Percentiles rank a stretch among this genome's conserved stretches.
Conservation (phyloP, 2,329 filamentous ascomycete species). For the Monilinia aucupariae region DNA sequence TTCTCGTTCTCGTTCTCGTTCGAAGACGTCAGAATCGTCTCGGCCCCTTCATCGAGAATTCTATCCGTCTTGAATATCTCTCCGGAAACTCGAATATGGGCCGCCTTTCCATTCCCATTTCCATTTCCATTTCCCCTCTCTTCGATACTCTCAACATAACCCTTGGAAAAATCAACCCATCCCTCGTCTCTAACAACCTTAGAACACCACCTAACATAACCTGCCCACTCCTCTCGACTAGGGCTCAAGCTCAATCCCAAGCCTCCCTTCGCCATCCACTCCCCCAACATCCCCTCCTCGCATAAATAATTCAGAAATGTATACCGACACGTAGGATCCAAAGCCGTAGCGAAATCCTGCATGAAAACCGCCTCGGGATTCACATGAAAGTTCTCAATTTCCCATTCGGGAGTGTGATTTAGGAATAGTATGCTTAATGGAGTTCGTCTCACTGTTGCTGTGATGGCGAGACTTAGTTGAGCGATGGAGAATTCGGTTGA, state of each 20-base stretch:
- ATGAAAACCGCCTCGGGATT: background rate
- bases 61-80: conserved; percentile 6
- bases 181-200: background rate
- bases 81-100: conserved; percentile 2
- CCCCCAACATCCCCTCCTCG: conserved; percentile 7
- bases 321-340: conserved; percentile 14
- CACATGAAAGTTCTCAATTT: background rate
- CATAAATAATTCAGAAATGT: conserved; percentile 14
- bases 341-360: conserved; percentile 8
- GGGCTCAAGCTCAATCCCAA: too few relatives aligned
- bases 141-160: background rate
- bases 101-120: background rate
- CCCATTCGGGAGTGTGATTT: background rate
- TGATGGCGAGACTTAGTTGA: conserved; percentile 13
- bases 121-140: background rate
- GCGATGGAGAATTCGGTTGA: conserved; percentile 1
- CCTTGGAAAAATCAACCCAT: background rate
- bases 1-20: background rate
- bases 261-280: conserved; percentile 7
- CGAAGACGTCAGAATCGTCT: background rate
- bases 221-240: conserved; percentile 3
- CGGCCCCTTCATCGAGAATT: background rate
- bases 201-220: conserved; percentile 7
- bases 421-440: background rate
- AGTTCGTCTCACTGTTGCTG: background rate